Conservation (phyloP, 345 rosid species). For the Lumnitzera racemosa region DNA sequence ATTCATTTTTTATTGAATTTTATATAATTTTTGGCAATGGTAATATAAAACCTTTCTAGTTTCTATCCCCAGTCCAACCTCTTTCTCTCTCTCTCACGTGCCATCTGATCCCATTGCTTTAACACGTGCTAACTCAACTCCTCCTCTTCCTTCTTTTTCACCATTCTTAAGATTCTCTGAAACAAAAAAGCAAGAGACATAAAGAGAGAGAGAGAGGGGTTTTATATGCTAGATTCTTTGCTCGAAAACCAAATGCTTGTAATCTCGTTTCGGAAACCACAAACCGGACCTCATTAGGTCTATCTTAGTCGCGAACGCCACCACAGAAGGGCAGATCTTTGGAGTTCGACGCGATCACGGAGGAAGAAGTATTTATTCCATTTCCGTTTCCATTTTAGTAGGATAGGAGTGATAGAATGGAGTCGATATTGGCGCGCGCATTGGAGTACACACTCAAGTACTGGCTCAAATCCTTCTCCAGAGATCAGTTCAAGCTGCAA, state of each 20-base stretch:
- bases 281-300: slow-evolving; percentile 5
- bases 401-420: slow-evolving; percentile 37
- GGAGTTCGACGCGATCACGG: neutral
- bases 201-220: too few species aligned
- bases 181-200: too few species aligned
- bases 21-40: too few species aligned
- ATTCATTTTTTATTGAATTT: too few species aligned
- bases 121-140: slow-evolving; percentile 15
- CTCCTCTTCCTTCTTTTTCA: slow-evolving; percentile 5
- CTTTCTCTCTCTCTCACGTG: slow-evolving; percentile 8
- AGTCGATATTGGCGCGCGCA: slow-evolving; percentile 90
- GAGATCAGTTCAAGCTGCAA: slow-evolving; percentile 94
- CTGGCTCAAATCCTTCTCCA: slow-evolving; percentile 98
- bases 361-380: neutral
- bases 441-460: slow-evolving; percentile 98
- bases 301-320: too few species aligned
- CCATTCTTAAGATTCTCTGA: neutral
- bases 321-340: neutral
- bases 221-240: neutral
- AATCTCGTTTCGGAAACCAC: neutral
- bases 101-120: neutral
- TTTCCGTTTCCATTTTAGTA: neutral
- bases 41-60: too few species aligned
- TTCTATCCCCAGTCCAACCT: too few species aligned
- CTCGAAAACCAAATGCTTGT: neutral